Evolutionary conservation across 2,329 filamentous ascomycete genomes (phyloP).

Genomic region (Fusarium sambucinum): DNA sequence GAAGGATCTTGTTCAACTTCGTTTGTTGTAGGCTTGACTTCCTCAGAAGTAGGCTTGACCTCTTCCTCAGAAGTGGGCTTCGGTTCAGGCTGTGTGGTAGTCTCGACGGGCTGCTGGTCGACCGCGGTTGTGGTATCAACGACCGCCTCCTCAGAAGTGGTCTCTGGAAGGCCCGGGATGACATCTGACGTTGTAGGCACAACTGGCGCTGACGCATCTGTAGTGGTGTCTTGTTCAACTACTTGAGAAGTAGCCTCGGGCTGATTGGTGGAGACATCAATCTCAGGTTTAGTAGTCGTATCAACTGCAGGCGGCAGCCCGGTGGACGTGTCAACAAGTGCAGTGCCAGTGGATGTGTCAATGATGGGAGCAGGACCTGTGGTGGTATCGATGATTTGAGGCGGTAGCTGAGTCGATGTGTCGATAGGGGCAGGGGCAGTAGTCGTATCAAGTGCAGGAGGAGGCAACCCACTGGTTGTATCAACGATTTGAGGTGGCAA

Average conservation of each 20-base stretch:
- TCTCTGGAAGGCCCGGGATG: too few relatives aligned
- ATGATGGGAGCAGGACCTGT: too few relatives aligned
- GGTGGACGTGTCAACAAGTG: too few relatives aligned
- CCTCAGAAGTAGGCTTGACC: not conserved
- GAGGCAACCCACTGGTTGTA: not conserved
- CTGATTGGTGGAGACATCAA: too few relatives aligned
- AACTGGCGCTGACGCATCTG: too few relatives aligned
- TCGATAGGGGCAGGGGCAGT: not conserved
- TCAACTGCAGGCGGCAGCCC: too few relatives aligned
- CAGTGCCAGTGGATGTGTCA: too few relatives aligned
- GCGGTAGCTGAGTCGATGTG: not conserved
- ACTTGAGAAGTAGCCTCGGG: too few relatives aligned
- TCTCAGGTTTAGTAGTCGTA: not conserved
- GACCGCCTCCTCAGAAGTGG: too few relatives aligned
- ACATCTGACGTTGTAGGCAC: too few relatives aligned
- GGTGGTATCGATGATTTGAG: not conserved
- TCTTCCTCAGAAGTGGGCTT: not conserved
- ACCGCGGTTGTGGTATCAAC: not conserved
- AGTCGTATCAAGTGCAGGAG: not conserved
- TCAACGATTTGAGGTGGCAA: not conserved
- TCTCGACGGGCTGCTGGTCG: not conserved
- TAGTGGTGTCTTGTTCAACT: too few relatives aligned
- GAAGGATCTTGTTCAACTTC: not conserved
- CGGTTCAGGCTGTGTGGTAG: slow-evolving; percentile 1
- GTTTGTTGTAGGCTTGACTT: too few relatives aligned